Conservation (phyloP, 1,139 yeast genomes). For the Williopsis jadinii region DNA sequence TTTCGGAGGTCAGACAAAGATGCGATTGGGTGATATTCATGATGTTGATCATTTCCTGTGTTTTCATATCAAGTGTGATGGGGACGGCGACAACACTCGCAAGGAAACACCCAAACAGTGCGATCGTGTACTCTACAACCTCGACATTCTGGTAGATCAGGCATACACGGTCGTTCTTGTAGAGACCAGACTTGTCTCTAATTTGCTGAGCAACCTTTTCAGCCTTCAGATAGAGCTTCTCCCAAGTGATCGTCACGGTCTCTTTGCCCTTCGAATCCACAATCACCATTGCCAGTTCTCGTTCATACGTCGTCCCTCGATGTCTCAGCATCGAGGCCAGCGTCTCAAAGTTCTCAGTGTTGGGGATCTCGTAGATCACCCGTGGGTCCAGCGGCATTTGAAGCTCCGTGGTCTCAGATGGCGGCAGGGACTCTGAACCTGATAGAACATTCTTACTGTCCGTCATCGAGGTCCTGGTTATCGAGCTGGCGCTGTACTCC, state of each 20-base stretch:
- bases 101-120: constrained; percentile 84
- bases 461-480: constrained; percentile 11
- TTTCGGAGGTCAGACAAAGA: constrained; percentile 76
- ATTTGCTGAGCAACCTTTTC: constrained; percentile 88
- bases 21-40: constrained; percentile 72
- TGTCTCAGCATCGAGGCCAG: constrained; percentile 67
- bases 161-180: constrained; percentile 78
- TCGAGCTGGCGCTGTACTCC: constrained; percentile 17
- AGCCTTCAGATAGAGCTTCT: constrained; percentile 72
- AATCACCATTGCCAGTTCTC: constrained; percentile 65
- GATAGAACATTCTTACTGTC: constrained; percentile 6
- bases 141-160: constrained; percentile 81
- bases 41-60: constrained; percentile 64
- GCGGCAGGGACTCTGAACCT: constrained; percentile 18
- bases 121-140: constrained; percentile 76
- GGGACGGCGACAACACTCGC: constrained; percentile 97
- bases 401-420: constrained; percentile 21
- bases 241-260: constrained; percentile 75
- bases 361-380: constrained; percentile 27
- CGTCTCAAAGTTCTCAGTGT: constrained; percentile 40
- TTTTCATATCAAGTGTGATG: constrained; percentile 60
- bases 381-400: constrained; percentile 61
- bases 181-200: constrained; percentile 62
- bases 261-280: constrained; percentile 82
- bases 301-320: constrained; percentile 58